phyloP scores from a whole-genome alignment of 805 yeast species.

The Saturnispora sekii region DNA sequence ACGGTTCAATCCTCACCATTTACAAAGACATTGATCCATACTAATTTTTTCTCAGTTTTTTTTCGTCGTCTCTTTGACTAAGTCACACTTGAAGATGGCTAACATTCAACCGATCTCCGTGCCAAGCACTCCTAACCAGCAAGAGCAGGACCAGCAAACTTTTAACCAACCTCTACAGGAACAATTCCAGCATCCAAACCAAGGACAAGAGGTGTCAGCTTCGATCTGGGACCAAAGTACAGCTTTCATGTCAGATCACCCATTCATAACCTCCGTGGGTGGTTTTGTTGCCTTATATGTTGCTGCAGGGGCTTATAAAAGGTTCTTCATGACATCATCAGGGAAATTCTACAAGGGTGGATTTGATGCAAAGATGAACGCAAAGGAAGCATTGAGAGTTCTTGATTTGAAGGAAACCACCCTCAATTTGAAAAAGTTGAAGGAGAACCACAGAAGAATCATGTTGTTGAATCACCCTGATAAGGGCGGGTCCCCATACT shows the following conservation, averaged over 20 bases:
- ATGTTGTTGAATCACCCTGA: conserved; percentile 92
- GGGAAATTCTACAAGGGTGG: conserved; percentile 76
- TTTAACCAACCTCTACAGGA: conserved; percentile 1
- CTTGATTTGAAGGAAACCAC: conserved; percentile 64
- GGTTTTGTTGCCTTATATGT: conserved; percentile 54
- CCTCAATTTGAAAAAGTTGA: conserved; percentile 52
- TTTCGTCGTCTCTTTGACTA: neutral
- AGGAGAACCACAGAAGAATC: conserved; percentile 71
- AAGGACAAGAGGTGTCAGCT: neutral
- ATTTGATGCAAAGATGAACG: conserved; percentile 83
- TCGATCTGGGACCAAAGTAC: conserved; percentile 35
- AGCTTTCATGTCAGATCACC: conserved; percentile 63
- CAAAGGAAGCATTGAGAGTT: conserved; percentile 81
- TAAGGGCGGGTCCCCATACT: conserved; percentile 81
- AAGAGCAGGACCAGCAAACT: neutral
- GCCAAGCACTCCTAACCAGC: neutral
- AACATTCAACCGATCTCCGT: neutral
- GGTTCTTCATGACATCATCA: conserved; percentile 52
- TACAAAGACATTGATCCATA: no score
- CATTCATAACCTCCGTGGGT: conserved; percentile 63
- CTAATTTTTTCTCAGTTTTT: conserved; percentile 7
- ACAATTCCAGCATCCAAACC: neutral
- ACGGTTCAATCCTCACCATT: no score
- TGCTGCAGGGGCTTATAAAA: conserved; percentile 58
- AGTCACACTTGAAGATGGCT: neutral